Conservation (phyloP, 257 asterid genomes). For the Penstemon newberryi region DNA sequence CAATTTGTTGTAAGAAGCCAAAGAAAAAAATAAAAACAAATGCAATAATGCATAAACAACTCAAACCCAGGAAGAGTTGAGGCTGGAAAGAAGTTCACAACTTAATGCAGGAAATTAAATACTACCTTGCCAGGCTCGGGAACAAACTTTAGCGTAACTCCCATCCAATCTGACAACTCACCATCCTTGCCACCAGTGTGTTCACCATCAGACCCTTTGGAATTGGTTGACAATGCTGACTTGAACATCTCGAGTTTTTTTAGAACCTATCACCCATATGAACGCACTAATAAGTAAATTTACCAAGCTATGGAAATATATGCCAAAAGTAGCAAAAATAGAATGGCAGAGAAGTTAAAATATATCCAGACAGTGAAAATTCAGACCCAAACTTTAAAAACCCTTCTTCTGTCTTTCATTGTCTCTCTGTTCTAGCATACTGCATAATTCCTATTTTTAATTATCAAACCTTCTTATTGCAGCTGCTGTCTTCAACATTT, state of each 20-base stretch:
- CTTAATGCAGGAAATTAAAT: slow-evolving; percentile 18
- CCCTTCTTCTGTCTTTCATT: not conserved
- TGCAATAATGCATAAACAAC: slow-evolving; percentile 3
- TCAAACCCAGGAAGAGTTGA: not conserved
- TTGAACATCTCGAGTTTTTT: slow-evolving; percentile 77
- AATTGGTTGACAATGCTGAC: slow-evolving; percentile 49
- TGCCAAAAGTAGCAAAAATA: slow-evolving; percentile 13
- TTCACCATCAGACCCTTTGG: slow-evolving; percentile 42
- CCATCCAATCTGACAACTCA: slow-evolving; percentile 67
- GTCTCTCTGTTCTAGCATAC: slow-evolving; percentile 1
- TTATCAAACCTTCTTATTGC: slow-evolving; percentile 8
- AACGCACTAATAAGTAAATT: slow-evolving; percentile 18
- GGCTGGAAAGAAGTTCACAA: not conserved
- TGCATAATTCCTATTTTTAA: not conserved
- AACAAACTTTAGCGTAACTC: slow-evolving; percentile 59
- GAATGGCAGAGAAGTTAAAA: not conserved
- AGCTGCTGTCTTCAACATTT: slow-evolving; percentile 9
- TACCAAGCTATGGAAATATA: slow-evolving; percentile 11
- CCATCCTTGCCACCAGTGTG: slow-evolving; percentile 45
- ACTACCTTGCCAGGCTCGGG: slow-evolving; percentile 78
- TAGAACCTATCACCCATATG: slow-evolving; percentile 51
- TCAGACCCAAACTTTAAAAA: slow-evolving; percentile 15
- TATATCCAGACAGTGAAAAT: not conserved
- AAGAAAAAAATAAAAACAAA: not conserved
- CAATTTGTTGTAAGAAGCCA: not conserved